Conservation (phyloP, 169 alveolate genomes). For the Plasmodium relictum region DNA sequence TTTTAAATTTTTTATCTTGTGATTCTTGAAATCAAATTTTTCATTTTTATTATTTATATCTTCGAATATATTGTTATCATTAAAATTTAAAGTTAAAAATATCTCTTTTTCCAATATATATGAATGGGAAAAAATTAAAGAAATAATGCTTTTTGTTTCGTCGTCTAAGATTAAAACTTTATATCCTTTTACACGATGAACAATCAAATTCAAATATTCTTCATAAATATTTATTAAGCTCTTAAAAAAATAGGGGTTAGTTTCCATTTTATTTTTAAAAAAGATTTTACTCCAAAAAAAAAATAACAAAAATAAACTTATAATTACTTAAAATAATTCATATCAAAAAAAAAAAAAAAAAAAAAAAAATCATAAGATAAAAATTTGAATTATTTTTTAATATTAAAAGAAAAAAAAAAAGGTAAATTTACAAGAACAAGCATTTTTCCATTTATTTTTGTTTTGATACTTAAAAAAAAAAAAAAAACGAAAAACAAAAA, state of each 20-base stretch:
- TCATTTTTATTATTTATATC: slow-evolving; percentile 37
- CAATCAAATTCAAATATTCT: slow-evolving; percentile 80
- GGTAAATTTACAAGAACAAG: too few species aligned
- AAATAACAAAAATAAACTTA: not conserved
- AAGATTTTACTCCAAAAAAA: not conserved
- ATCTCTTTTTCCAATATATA: slow-evolving; percentile 93
- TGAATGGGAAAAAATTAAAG: slow-evolving; percentile 93
- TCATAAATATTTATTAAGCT: slow-evolving; percentile 79
- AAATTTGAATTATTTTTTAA: too few species aligned
- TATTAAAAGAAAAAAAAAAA: too few species aligned
- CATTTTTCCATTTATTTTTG: too few species aligned
- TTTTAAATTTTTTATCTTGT: slow-evolving; percentile 85
- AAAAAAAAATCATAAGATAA: not conserved
- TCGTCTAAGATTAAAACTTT: slow-evolving; percentile 94
- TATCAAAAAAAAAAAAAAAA: not conserved
- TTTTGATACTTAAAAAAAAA: too few species aligned
- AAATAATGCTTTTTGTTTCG: slow-evolving; percentile 92
- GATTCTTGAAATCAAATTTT: slow-evolving; percentile 49
- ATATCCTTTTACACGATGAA: slow-evolving; percentile 84
- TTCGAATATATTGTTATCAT: slow-evolving; percentile 82
- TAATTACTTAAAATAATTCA: not conserved
- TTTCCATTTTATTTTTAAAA: slow-evolving; percentile 33
- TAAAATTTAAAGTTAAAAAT: slow-evolving; percentile 93
- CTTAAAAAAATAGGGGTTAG: slow-evolving; percentile 82
- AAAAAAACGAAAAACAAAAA: too few species aligned